These are phyloP conservation scores for Trichoderma asperelloides DNA, from an alignment of 495 filamentous ascomycete species.

Conservation along the genomic window DNA sequence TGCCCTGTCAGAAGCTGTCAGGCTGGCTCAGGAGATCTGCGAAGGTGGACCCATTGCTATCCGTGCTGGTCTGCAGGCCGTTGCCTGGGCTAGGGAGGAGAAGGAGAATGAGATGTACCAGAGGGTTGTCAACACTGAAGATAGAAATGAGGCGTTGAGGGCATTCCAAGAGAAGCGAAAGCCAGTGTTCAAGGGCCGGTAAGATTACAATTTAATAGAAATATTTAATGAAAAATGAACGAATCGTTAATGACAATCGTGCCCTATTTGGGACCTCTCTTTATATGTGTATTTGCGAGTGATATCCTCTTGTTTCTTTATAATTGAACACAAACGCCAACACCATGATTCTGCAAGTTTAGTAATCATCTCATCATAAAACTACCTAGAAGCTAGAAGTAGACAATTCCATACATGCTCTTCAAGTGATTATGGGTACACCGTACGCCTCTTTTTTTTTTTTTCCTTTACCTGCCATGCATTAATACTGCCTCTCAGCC, in stretches of 20 bases:
- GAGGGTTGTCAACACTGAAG: slow-evolving; percentile 68
- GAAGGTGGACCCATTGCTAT: slow-evolving; percentile 78
- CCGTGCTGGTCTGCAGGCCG: slow-evolving; percentile 60
- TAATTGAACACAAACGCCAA: neutral
- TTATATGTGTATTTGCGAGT: too few species aligned
- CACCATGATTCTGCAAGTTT: neutral
- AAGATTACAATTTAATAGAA: neutral
- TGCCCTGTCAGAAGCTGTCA: slow-evolving; percentile 64
- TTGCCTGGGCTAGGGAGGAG: slow-evolving; percentile 55
- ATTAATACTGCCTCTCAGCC: neutral
- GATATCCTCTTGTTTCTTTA: neutral
- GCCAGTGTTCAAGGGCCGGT: slow-evolving; percentile 68
- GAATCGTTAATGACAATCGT: too few species aligned
- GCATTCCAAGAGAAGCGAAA: slow-evolving; percentile 90
- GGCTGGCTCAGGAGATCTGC: slow-evolving; percentile 72
- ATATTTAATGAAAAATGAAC: too few species aligned
- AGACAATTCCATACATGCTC: neutral
- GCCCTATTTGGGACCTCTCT: too few species aligned
- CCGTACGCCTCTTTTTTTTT: neutral
- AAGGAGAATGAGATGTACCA: slow-evolving; percentile 74
- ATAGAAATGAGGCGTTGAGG: slow-evolving; percentile 74
- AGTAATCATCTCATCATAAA: neutral
- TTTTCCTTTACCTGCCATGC: neutral
- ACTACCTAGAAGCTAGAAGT: neutral
- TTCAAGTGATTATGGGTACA: neutral